Evolutionary conservation across 805 yeast species (phyloP), one percentile per base, ranked within the genome.

Genomic region (Jamesozyma lodderae): DNA sequence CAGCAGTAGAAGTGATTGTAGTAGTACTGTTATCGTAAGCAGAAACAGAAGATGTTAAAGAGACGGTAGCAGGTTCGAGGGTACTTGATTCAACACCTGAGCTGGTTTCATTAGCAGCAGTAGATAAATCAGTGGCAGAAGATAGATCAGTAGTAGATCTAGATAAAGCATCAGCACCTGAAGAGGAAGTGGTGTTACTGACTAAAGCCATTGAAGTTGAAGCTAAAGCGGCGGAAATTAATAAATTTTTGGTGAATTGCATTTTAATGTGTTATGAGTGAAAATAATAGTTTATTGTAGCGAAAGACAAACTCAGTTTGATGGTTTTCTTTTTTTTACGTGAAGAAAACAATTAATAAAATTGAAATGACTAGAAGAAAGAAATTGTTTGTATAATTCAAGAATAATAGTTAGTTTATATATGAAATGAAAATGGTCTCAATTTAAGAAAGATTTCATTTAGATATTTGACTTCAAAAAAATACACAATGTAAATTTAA

Each of bases 141-240:
- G 8, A 3, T 13, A 6, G n/a, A 32, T 46, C 38, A 9, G 53
- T 37, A 31, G 55, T 39, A 31, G 40, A 34, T 31, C 13, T 14
- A 14, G 25, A 23, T 2, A 16, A 3, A 19, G 40, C 2, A 15
- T 34, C 28, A 20, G 38, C 16, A 18, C 38, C 7, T 15, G 45
- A 14, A 13, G 33, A 9, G 22, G 21, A 13, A 6, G 46, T 14
- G 20, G 21, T 16, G 33, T 35, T 35, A 20, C 36, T 15, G 22
- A 34, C 34, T 13, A 18, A 13, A 25, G 41, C 40, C 27, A 35
- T 14, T 15, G 42, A 32, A 16, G 40, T 35, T 4, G 49, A 27
- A 19, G 43, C 40, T 15, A 38, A 33, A 19, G 36, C 21, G 22
- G 37, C 37, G 16, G 45, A 24, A 15, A 41, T 27, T 26, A 40